Conservation (phyloP, 2,329 filamentous ascomycete genomes). For the Lachnellula cervina region DNA sequence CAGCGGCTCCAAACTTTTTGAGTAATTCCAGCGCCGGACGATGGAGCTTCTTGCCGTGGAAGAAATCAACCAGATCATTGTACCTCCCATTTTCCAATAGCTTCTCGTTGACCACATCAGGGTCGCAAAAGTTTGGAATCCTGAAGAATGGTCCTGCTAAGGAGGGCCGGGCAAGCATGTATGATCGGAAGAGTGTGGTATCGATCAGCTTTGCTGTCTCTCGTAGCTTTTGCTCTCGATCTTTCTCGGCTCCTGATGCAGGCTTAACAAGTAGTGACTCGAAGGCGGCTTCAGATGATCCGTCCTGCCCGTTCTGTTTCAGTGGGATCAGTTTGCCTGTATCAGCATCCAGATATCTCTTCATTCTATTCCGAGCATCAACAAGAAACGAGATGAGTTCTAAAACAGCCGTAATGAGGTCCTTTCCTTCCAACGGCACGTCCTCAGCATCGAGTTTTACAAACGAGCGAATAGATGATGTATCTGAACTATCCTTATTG, state of each 20-base stretch:
- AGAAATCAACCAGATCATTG: slow-evolving; percentile 93
- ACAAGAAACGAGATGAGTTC: slow-evolving; percentile 86
- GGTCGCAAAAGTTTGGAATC: slow-evolving; percentile 95
- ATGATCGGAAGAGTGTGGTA: slow-evolving; percentile 87
- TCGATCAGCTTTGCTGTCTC: slow-evolving; percentile 81
- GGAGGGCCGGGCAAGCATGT: slow-evolving; percentile 86
- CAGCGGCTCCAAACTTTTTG: slow-evolving; percentile 67
- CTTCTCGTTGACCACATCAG: slow-evolving; percentile 89
- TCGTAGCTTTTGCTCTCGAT: slow-evolving; percentile 67
- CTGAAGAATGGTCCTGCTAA: slow-evolving; percentile 88
- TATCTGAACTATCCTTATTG: slow-evolving; percentile 36
- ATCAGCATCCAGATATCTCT: slow-evolving; percentile 56
- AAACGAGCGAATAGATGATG: slow-evolving; percentile 55
- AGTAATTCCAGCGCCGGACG: slow-evolving; percentile 79
- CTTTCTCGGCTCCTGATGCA: slow-evolving; percentile 36
- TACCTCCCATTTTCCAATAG: slow-evolving; percentile 84
- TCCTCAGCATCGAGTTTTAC: slow-evolving; percentile 52
- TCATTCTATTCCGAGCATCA: slow-evolving; percentile 67
- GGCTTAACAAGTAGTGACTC: slow-evolving; percentile 50
- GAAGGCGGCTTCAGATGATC: slow-evolving; percentile 45
- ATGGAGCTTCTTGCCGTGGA: slow-evolving; percentile 92
- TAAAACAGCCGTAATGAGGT: slow-evolving; percentile 73
- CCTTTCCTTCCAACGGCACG: slow-evolving; percentile 66
- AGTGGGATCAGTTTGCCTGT: slow-evolving; percentile 55
- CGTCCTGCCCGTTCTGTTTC: slow-evolving; percentile 36